These are phyloP conservation scores for Entoloma clypeatum DNA, from an alignment of 1,284 basidiomycete species.

Conservation along the genomic window DNA sequence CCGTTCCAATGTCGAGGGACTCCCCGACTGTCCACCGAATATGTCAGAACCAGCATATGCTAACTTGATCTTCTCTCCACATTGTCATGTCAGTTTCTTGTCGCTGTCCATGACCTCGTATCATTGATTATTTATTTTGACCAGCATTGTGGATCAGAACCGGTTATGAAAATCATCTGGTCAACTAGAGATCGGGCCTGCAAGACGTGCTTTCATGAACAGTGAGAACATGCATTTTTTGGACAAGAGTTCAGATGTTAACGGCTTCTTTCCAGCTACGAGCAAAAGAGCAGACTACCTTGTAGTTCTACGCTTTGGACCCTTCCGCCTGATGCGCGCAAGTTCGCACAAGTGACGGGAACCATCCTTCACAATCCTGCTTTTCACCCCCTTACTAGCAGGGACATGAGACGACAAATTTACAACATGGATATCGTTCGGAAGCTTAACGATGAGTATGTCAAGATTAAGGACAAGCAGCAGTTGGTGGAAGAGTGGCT, in stretches of 20 bases:
- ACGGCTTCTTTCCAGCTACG: slow-evolving; percentile 12
- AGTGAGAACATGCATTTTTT: slow-evolving; percentile 12
- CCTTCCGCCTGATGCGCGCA: slow-evolving; percentile 17
- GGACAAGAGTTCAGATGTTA: not conserved
- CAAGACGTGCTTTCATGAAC: slow-evolving; percentile 18
- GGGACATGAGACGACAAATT: slow-evolving; percentile 18
- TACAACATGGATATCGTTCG: slow-evolving; percentile 17
- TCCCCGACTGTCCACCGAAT: slow-evolving; percentile 18
- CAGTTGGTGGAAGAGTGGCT: slow-evolving; percentile 17
- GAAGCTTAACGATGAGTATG: slow-evolving; percentile 14
- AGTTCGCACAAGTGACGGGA: slow-evolving; percentile 17
- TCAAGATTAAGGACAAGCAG: slow-evolving; percentile 8
- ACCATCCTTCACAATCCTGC: slow-evolving; percentile 19
- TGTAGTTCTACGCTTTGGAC: slow-evolving; percentile 5
- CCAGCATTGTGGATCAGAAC: slow-evolving; percentile 19
- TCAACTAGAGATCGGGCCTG: slow-evolving; percentile 19
- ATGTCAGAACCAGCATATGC: slow-evolving; percentile 22
- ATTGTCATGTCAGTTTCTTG: slow-evolving; percentile 19
- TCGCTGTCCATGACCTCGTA: slow-evolving; percentile 2
- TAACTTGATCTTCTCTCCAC: slow-evolving; percentile 20
- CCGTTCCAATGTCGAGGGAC: slow-evolving; percentile 13
- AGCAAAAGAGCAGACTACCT: slow-evolving; percentile 11
- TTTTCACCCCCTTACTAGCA: slow-evolving; percentile 20
- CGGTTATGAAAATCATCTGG: slow-evolving; percentile 18
- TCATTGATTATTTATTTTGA: slow-evolving; percentile 5